Conservation (phyloP, 192 early-diverging fungal species). For the Diversispora epigaea region DNA sequence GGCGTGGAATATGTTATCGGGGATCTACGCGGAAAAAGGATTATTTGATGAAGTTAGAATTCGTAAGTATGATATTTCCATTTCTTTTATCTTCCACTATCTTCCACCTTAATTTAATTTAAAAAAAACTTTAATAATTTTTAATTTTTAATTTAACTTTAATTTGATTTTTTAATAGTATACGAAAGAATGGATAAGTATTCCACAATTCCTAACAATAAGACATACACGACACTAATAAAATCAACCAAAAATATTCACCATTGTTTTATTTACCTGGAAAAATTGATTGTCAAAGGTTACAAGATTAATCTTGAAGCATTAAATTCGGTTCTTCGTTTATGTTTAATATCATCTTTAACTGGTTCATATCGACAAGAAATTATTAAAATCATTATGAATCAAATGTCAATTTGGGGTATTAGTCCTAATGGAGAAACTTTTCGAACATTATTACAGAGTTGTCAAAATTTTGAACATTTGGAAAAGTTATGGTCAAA, state of each 20-base stretch:
- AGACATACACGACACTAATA: constrained; percentile 8
- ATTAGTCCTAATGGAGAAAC: constrained; percentile 15
- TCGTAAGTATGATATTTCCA: not conserved
- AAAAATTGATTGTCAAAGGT: not conserved
- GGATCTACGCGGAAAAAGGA: constrained; percentile 14
- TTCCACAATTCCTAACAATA: not conserved
- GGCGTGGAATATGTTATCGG: constrained; percentile 17
- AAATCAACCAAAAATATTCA: constrained; percentile 11
- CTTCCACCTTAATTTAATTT: too few species aligned
- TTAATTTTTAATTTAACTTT: not conserved
- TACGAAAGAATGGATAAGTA: not conserved
- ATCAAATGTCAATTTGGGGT: constrained; percentile 7
- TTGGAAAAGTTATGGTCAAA: constrained; percentile 17
- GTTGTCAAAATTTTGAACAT: constrained; percentile 1
- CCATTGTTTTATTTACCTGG: constrained; percentile 1
- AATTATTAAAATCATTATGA: not conserved
- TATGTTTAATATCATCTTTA: not conserved
- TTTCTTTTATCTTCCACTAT: too few species aligned
- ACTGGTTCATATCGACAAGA: not conserved
- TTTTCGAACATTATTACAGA: constrained; percentile 15
- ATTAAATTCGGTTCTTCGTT: constrained; percentile 2
- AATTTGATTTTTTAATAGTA: not conserved
- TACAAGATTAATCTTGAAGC: not conserved
- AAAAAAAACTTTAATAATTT: not conserved
- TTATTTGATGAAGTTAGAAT: not conserved